A percentile compares a stretch with the other conserved stretches of the same genome.
These are phyloP conservation scores for Elongisporangium anandrum DNA, from an alignment of 352 stramenopile species.

Conservation along the genomic window DNA sequence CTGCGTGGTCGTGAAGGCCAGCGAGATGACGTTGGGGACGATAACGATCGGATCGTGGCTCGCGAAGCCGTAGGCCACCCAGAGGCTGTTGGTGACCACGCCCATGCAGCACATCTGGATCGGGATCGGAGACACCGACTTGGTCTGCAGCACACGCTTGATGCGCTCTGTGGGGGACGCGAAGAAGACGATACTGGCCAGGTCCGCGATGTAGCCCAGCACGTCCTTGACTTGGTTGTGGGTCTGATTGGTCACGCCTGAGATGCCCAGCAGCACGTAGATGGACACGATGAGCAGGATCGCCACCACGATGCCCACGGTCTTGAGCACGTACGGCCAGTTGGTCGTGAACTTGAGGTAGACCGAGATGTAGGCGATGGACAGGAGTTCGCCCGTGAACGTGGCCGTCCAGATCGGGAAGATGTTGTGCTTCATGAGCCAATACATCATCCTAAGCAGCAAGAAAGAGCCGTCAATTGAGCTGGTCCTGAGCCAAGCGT, in stretches of 20 bases:
- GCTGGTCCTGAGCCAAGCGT: neutral
- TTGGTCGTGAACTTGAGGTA: slow-evolving; percentile 24
- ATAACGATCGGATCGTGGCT: slow-evolving; percentile 31
- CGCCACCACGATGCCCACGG: slow-evolving; percentile 10
- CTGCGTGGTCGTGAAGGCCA: slow-evolving; percentile 13
- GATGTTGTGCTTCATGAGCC: slow-evolving; percentile 21
- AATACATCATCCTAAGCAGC: slow-evolving; percentile 21
- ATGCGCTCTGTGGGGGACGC: slow-evolving; percentile 4
- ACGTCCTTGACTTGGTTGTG: slow-evolving; percentile 15
- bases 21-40: slow-evolving; percentile 16
- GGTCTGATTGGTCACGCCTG: slow-evolving; percentile 22
- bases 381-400: slow-evolving; percentile 18
- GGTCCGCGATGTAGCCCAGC: slow-evolving; percentile 22
- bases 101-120: slow-evolving; percentile 3
- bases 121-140: slow-evolving; percentile 3
- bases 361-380: slow-evolving; percentile 16
- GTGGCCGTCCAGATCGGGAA: slow-evolving; percentile 40
- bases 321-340: slow-evolving; percentile 16
- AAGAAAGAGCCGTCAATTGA: neutral
- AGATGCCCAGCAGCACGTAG: slow-evolving; percentile 20
- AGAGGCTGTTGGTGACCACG: slow-evolving; percentile 21
- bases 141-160: slow-evolving; percentile 6
- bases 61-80: slow-evolving; percentile 42
- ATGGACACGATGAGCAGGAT: slow-evolving; percentile 14
- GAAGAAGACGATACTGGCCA: slow-evolving; percentile 14